A percentile compares a stretch with the other conserved stretches of the same genome.
phyloP scores from a whole-genome alignment of 257 asterid genomes.

The Scutellaria barbata region DNA sequence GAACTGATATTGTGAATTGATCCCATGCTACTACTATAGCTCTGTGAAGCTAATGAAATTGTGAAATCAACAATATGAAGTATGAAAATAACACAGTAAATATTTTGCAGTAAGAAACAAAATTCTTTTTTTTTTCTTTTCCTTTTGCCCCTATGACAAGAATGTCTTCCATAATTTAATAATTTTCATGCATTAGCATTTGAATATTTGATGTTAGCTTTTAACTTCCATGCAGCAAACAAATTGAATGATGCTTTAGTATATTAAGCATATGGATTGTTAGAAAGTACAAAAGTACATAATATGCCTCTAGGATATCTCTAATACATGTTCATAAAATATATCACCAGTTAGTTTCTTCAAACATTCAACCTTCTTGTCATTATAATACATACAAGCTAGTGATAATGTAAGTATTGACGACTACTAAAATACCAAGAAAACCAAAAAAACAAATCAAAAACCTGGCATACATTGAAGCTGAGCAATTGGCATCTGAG shows the following conservation, averaged over 20 bases:
- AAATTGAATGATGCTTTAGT: background rate
- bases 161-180: background rate
- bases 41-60: background rate
- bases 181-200: background rate
- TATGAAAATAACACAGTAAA: background rate
- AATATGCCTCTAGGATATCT: constrained; percentile 18
- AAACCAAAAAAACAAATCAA: constrained; percentile 20
- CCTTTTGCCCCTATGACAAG: background rate
- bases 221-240: background rate
- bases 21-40: background rate
- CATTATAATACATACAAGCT: constrained; percentile 18
- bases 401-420: constrained; percentile 7
- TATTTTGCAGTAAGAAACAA: background rate
- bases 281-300: background rate
- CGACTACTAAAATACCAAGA: background rate
- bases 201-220: background rate
- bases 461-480: constrained; percentile 43
- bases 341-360: constrained; percentile 8
- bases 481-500: constrained; percentile 48
- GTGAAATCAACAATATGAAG: background rate
- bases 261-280: constrained; percentile 1
- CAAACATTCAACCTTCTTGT: constrained; percentile 4
- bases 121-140: background rate
- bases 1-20: background rate
- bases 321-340: constrained; percentile 6